These are phyloP conservation scores for Lolium multiflorum DNA, from an alignment of 176 grass and related monocot genomes.

Conservation along the genomic window DNA sequence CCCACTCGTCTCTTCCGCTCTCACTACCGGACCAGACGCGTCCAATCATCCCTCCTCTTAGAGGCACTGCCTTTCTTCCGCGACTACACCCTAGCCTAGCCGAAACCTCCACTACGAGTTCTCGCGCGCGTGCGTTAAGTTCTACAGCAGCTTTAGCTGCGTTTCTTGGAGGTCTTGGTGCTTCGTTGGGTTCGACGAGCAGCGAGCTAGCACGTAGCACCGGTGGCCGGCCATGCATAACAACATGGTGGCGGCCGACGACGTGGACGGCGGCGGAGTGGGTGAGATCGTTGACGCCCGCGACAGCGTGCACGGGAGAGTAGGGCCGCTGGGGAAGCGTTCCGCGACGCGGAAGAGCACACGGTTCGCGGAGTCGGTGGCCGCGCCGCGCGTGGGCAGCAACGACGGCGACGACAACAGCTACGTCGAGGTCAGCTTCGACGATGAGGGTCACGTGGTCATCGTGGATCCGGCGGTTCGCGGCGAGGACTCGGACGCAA, in stretches of 20 bases:
- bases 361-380: slow-evolving; percentile 56
- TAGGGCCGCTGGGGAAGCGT: slow-evolving; percentile 67
- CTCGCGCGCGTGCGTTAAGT: no score
- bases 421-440: no score
- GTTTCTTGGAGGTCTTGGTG: no score
- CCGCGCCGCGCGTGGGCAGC: slow-evolving; percentile 15
- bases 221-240: slow-evolving; percentile 32
- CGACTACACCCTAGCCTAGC: no score
- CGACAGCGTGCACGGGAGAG: slow-evolving; percentile 31
- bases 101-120: no score
- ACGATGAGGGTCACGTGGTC: no score
- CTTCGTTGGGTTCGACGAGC: no score
- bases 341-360: slow-evolving; percentile 54
- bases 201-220: background rate
- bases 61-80: no score
- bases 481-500: slow-evolving; percentile 52
- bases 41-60: no score
- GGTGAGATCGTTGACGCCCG: slow-evolving; percentile 50
- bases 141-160: no score
- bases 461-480: slow-evolving; percentile 36
- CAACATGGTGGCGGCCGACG: slow-evolving; percentile 24
- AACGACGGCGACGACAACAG: slow-evolving; percentile 18
- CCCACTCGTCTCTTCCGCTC: no score
- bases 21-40: no score
- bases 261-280: background rate